Evolutionary conservation across 768 basidiomycete genomes (phyloP), one percentile per base, ranked within the genome.

Genomic region (Rhizopogon salebrosus): DNA sequence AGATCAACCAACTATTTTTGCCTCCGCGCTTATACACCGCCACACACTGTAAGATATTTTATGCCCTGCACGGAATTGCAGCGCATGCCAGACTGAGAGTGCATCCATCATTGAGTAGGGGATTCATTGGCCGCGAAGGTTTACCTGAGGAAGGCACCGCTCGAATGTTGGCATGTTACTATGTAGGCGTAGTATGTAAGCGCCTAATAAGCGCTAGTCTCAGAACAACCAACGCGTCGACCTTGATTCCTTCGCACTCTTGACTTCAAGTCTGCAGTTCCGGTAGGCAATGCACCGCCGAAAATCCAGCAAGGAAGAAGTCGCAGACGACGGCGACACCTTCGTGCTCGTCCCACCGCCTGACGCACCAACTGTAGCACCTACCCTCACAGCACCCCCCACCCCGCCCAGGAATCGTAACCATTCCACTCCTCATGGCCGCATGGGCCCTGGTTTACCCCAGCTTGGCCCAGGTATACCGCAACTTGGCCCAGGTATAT

Each of bases 281-380:
- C n/a, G n/a, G 41, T 26, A 27, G 24, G n/a, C 16, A n/a, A 57
- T 73, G 39, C 79, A 80, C 60, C 61, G 71, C 57, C 70, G 76
- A 53, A 77, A 75, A 62, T 72, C 75, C 4, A 79, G 79, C 61
- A 70, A 66, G 54, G 75, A 74, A 51, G 66, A 70, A n/a, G n/a
- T n/a, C 51, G 48, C 31, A 7, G 67, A 67, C 46, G 71, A 72
- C n/a, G 49, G 57, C 9, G 45, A 53, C 18, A 37, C 41, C 20
- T 16, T 36, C 41, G 38, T 16, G 2, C 20, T 29, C 16, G 26
- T 40, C 13, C 45, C 41, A 41, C n/a, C 18, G 41, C n/a, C 18
- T 22, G 57, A 50, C 20, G 38, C 45, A 6, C 53, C 53, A 18
- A n/a, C 50, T 10, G 22, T 42, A 46, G 35, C 29, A 31, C 54